These are phyloP conservation scores for Cylindrotheca fusiformis DNA, from an alignment of 108 stramenopile genomes.

Conservation along the genomic window DNA sequence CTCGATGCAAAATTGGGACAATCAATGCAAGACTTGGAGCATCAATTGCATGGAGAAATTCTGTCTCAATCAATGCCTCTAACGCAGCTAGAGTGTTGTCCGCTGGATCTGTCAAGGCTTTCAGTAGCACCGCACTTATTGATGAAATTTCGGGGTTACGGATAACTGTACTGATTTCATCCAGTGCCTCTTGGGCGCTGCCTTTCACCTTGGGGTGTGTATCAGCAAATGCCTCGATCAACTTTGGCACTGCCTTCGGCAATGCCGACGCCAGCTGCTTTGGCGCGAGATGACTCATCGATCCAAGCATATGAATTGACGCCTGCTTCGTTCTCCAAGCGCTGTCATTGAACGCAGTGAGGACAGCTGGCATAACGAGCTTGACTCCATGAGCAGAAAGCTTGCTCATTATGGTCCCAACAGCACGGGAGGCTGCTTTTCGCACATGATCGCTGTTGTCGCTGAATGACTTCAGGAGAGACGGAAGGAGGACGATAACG, in stretches of 20 bases:
- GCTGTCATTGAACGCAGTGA: constrained; percentile 89
- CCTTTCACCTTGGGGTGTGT: constrained; percentile 97
- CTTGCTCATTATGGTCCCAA: constrained; percentile 93
- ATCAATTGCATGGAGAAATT: constrained; percentile 98
- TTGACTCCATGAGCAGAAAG: constrained; percentile 96
- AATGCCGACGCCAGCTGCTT: constrained; percentile 96
- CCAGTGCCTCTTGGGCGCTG: constrained; percentile 87
- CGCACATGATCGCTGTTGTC: constrained; percentile 93
- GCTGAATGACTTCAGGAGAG: constrained; percentile 92
- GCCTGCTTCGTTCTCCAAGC: constrained; percentile 98
- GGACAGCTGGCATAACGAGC: constrained; percentile 93
- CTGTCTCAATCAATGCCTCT: constrained; percentile 83
- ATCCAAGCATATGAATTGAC: constrained; percentile 94
- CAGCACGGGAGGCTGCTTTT: constrained; percentile 84
- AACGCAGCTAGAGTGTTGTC: constrained; percentile 66
- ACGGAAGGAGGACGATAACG: constrained; percentile 93
- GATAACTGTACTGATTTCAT: constrained; percentile 95
- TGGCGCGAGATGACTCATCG: constrained; percentile 97
- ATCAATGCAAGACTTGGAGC: constrained; percentile 97
- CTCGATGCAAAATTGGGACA: constrained; percentile 96
- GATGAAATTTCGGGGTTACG: constrained; percentile 95
- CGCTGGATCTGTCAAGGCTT: constrained; percentile 92
- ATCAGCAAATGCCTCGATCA: constrained; percentile 94
- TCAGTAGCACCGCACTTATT: constrained; percentile 72
- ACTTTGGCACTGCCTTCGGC: constrained; percentile 96